Evolutionary conservation across 1,284 basidiomycete species (phyloP), one percentile per base, ranked within the genome.

Genomic region (Heliocybe sulcata): DNA sequence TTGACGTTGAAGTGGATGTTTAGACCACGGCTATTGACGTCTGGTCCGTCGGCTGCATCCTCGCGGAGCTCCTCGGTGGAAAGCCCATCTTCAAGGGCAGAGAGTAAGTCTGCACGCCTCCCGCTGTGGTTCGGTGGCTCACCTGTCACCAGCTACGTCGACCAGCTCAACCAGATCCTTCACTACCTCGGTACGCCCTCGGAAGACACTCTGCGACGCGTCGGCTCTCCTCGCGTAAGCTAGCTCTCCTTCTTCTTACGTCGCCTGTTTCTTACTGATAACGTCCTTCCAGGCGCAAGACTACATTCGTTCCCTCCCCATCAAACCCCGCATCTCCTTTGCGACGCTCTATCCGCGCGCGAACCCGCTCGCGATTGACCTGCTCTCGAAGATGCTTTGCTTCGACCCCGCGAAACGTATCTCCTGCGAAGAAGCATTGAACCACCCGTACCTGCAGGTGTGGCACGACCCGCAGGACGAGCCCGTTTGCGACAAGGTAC

Each of bases 61-160:
- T 99, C 45, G 97, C 97, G 1, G 97, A 99, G 71, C 79, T 99
- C 12, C 78, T 99, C 6, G 94, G 95, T 14, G 95, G 97, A 33
- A 93, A 95, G 66, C 97, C 97, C 0, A 98, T 99, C 65, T 99
- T 94, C 81, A 99, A 98, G 71, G 97, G 97, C 54, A 78, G 95
- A 73, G 96, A 99, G 87, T 94, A 70, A 64, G 86, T 9, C 33
- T 22, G 19, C n/a, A 16, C 11, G 11, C 35, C 16, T 10, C 6
- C 51, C 8, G 12, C 33, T 14, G 26, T 10, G 16, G 33, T 35
- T 23, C 4, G 14, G 3, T 16, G 2, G 35, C 52, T 45, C n/a
- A 53, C 33, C 19, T 22, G 54, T 50, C 35, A 20, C 53, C 61
- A 91, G 90, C 69, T 97, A 98, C 66, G 96, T 99, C 56, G 96